Percentiles rank a stretch among this genome's conserved stretches.
Evolutionary conservation across 2,329 filamentous ascomycete species (phyloP).

Genomic region (Penicillium freii): DNA sequence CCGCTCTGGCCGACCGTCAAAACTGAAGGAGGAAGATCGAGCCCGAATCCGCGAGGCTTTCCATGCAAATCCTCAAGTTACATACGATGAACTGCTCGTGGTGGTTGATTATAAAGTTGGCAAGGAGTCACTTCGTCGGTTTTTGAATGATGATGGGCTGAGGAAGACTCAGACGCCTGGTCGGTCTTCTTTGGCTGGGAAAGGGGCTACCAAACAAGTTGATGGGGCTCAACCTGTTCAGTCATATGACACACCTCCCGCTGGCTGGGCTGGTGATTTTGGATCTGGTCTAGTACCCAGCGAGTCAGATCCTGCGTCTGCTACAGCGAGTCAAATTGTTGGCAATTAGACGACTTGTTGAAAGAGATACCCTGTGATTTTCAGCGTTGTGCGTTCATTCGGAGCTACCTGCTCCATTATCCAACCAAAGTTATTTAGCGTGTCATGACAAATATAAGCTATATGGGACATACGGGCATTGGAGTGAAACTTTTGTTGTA

Average conservation of each 20-base stretch:
- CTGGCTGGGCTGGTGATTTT: not conserved
- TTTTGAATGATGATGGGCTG: not conserved
- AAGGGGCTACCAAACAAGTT: not conserved
- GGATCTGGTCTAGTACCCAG: not conserved
- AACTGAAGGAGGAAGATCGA: slow-evolving; percentile 1
- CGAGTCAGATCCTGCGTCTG: not conserved
- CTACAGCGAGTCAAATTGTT: not conserved
- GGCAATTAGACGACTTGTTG: not conserved
- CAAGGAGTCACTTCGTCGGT: slow-evolving; percentile 1
- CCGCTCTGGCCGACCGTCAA: slow-evolving; percentile 2
- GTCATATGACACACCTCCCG: not conserved
- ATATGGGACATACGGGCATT: not conserved
- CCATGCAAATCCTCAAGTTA: not conserved
- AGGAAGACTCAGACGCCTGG: not conserved
- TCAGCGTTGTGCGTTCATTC: not conserved
- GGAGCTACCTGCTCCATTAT: not conserved
- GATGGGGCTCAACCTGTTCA: not conserved
- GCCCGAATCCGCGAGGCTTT: not conserved
- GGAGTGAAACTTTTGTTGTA: not conserved
- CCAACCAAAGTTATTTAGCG: not conserved
- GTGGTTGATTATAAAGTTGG: slow-evolving; percentile 3
- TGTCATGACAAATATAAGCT: not conserved
- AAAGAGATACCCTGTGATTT: not conserved
- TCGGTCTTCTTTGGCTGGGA: not conserved
- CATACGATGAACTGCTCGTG: not conserved